A percentile compares a stretch with the other conserved stretches of the same genome.
phyloP scores from a whole-genome alignment of 441 rosid genomes.

The Aquilaria agallochum region DNA sequence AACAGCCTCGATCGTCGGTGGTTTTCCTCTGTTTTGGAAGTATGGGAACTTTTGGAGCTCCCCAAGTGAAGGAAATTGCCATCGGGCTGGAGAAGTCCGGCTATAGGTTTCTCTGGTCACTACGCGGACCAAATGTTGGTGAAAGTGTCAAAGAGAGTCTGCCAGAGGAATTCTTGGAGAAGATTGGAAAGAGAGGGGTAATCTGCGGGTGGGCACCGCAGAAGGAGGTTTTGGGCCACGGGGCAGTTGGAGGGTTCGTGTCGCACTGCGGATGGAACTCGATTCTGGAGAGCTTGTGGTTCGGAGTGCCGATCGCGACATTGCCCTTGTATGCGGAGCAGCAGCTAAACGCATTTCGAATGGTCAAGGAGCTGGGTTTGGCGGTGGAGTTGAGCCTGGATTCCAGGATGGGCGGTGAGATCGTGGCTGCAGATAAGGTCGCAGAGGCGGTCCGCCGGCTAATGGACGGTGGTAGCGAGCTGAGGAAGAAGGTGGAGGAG shows the following conservation, averaged over 20 bases:
- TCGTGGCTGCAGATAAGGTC: slow-evolving; percentile 33
- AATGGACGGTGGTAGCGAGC: slow-evolving; percentile 28
- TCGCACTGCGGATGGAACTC: slow-evolving; percentile 66
- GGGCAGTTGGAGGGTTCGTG: slow-evolving; percentile 40
- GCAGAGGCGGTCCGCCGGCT: slow-evolving; percentile 21
- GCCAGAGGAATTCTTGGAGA: slow-evolving; percentile 39
- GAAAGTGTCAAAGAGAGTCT: slow-evolving; percentile 18
- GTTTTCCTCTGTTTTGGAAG: slow-evolving; percentile 44
- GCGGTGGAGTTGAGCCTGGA: slow-evolving; percentile 43
- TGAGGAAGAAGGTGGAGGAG: slow-evolving; percentile 35
- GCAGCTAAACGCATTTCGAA: slow-evolving; percentile 40
- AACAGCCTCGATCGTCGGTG: slow-evolving; percentile 29
- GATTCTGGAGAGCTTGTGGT: slow-evolving; percentile 45
- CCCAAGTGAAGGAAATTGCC: slow-evolving; percentile 21
- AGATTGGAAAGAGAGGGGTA: slow-evolving; percentile 34
- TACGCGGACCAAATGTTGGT: slow-evolving; percentile 13
- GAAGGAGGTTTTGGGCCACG: slow-evolving; percentile 36
- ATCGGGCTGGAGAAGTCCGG: slow-evolving; percentile 38
- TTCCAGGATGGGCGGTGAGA: slow-evolving; percentile 12
- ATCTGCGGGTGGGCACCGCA: slow-evolving; percentile 49
- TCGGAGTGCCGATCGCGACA: slow-evolving; percentile 42
- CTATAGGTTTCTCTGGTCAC: slow-evolving; percentile 43
- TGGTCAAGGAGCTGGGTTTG: slow-evolving; percentile 39
- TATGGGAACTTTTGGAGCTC: slow-evolving; percentile 23
- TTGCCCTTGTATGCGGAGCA: slow-evolving; percentile 58